A percentile compares a stretch with the other conserved stretches of the same genome.
phyloP scores from a whole-genome alignment of 768 basidiomycete species.

The Strobilomyces dryophilus region DNA sequence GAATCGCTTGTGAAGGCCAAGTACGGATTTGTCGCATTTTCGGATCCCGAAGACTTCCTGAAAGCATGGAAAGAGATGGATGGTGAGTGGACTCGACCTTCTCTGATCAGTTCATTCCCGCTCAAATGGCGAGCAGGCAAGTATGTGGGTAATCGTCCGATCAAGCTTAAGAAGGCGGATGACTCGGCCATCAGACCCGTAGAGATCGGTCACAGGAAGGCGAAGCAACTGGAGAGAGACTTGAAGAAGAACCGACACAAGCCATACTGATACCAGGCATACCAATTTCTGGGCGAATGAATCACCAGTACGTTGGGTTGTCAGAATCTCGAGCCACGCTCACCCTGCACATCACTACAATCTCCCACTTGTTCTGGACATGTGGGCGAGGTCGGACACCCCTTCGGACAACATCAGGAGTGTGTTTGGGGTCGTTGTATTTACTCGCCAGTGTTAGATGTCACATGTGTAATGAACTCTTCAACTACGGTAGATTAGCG shows the following conservation, averaged over 20 bases:
- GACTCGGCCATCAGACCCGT: constrained; percentile 82
- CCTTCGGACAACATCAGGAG: not conserved
- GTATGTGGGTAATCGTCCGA: constrained; percentile 97
- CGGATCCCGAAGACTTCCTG: constrained; percentile 96
- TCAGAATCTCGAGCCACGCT: constrained; percentile 22
- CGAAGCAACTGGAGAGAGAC: constrained; percentile 84
- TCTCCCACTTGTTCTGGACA: constrained; percentile 1
- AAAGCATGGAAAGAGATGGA: constrained; percentile 99
- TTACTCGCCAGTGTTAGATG: constrained; percentile 2
- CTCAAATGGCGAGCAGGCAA: constrained; percentile 55
- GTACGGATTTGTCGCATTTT: constrained; percentile 96
- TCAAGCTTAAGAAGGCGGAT: constrained; percentile 94
- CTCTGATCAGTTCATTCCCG: not conserved
- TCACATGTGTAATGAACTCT: not conserved
- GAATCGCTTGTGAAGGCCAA: constrained; percentile 59
- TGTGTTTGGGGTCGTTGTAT: not conserved
- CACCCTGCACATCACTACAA: constrained; percentile 13
- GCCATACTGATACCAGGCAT: constrained; percentile 55
- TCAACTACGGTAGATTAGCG: too few species aligned
- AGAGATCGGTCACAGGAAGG: constrained; percentile 90
- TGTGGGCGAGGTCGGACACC: constrained; percentile 7
- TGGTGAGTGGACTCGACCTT: constrained; percentile 47
- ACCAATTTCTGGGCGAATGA: not conserved
- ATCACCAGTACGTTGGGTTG: constrained; percentile 28
- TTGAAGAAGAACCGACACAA: constrained; percentile 85